Evolutionary conservation across 148 eudicot genomes (phyloP), one percentile per base, ranked within the genome.

Genomic region (Fagopyrum esculentum): DNA sequence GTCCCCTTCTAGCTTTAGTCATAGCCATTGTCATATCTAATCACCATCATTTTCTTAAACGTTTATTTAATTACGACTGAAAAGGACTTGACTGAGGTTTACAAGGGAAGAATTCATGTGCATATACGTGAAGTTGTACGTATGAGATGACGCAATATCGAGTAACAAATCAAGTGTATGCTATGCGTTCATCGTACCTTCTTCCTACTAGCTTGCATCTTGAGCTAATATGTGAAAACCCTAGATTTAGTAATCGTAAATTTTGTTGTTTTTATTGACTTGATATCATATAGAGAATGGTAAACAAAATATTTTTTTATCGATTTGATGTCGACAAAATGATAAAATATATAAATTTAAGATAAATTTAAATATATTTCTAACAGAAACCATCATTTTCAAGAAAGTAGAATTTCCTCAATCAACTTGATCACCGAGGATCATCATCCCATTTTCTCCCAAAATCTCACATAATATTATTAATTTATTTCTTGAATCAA

Each of bases 1-100:
- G 69, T 63, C 69, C 69, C 69, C 69, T 63, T 57, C 63, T 19
- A 6, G 63, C 40, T 35, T 57, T 17, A 57, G 29, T 17, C 69
- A 30, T 30, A 9, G 45, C 44, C 15, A 63, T 63, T 10, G 43
- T 2, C 12, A 11, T 63, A 63, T 63, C 5, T 63, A 57, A 57
- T 57, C 44, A 63, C 11, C 69, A 30, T 63, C 69, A 30, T 60
- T 7, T 35, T 22, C 66, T 13, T 22, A 22, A 26, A 63, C 40
- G 11, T 1, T 29, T 12, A 6, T 4, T 63, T 63, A 29, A 19
- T 63, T 63, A 16, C 45, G 4, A 63, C 26, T 30, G 69, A 63
- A 63, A 63, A 30, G 66, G 66, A 60, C 66, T 22, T 60, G 9
- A 60, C 66, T 60, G 40, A 60, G 26, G 9, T 60, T 22, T 19